Evolutionary conservation across 306 rosid species (phyloP).

Genomic region (Glycine tomentella): DNA sequence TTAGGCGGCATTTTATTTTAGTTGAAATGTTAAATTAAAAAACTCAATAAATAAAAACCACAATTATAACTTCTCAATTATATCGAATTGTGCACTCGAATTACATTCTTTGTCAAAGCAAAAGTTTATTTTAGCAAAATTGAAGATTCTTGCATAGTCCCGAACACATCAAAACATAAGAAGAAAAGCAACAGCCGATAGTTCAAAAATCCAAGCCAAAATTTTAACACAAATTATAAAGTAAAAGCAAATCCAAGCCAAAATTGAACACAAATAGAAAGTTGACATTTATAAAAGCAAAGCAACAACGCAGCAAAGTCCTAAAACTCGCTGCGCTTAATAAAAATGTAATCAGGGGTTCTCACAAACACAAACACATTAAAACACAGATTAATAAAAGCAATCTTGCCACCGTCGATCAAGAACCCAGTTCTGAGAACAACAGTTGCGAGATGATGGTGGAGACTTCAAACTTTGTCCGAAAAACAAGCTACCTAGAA

Average conservation of each 20-base stretch:
- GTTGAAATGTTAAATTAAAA: too few relatives aligned
- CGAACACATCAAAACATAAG: too few relatives aligned
- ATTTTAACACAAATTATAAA: too few relatives aligned
- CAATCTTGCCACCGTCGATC: constrained; percentile 23
- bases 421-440: constrained; percentile 29
- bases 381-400: background rate
- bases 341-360: background rate
- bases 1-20: too few relatives aligned
- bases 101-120: too few relatives aligned
- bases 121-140: too few relatives aligned
- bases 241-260: background rate
- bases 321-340: background rate
- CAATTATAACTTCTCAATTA: too few relatives aligned
- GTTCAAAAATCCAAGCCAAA: too few relatives aligned
- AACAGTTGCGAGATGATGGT: constrained; percentile 7
- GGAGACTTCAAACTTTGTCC: background rate
- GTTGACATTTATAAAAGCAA: background rate
- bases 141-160: too few relatives aligned
- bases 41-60: too few relatives aligned
- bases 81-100: too few relatives aligned
- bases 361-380: background rate
- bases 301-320: background rate
- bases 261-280: background rate
- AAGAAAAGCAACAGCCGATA: too few relatives aligned
- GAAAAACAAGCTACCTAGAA: background rate